A percentile compares a stretch with the other conserved stretches of the same genome.
phyloP scores from a whole-genome alignment of 805 yeast species.

The Vanderwaltozyma verrucispora region DNA sequence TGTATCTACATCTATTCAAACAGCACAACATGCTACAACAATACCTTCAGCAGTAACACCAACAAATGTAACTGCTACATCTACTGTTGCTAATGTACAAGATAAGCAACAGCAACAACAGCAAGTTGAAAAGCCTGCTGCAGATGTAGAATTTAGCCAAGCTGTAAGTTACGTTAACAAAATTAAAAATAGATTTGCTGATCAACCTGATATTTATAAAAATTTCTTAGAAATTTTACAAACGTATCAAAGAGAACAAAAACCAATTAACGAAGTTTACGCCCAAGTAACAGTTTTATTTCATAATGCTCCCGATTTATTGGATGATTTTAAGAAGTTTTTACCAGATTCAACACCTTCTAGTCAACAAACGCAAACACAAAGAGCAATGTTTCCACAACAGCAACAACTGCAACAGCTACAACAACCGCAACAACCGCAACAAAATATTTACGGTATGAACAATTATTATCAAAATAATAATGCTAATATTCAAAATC shows the following conservation, averaged over 20 bases:
- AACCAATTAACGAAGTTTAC: constrained; percentile 91
- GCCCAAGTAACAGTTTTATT: constrained; percentile 84
- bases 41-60: background rate
- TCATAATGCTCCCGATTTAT: constrained; percentile 85
- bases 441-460: constrained; percentile 4
- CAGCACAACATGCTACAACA: background rate
- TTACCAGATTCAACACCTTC: constrained; percentile 56
- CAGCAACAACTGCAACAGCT: constrained; percentile 13
- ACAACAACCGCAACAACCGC: constrained; percentile 9
- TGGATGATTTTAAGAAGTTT: constrained; percentile 92
- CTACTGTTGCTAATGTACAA: background rate
- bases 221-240: constrained; percentile 89
- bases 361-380: no score
- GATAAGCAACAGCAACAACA: constrained; percentile 12
- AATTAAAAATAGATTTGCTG: constrained; percentile 85
- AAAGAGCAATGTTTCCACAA: no score
- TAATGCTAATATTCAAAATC: constrained; percentile 2
- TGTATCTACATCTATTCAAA: no score
- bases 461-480: constrained; percentile 6
- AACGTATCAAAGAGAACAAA: constrained; percentile 92
- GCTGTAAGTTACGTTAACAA: constrained; percentile 95
- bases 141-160: constrained; percentile 91
- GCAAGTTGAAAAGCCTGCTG: constrained; percentile 21
- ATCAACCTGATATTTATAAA: constrained; percentile 93
- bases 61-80: constrained; percentile 4